Percentiles rank a stretch among this genome's conserved stretches.
These are phyloP conservation scores for Oryza glaberrima DNA, from an alignment of 176 grass and related monocot genomes.

Conservation along the genomic window DNA sequence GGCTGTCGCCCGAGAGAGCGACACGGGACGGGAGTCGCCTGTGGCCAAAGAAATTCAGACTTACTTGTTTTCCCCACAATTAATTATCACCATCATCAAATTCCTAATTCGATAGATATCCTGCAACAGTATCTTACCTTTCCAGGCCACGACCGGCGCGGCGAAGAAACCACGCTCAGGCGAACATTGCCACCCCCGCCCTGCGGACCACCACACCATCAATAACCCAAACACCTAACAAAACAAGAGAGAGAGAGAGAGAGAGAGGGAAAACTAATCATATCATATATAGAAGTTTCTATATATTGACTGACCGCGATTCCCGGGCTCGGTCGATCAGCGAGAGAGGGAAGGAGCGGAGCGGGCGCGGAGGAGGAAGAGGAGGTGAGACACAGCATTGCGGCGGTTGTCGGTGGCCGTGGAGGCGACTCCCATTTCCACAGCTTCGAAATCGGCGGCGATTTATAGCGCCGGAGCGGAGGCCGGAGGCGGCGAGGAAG, in stretches of 20 bases:
- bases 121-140: constrained; percentile 27
- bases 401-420: background rate
- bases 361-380: constrained; percentile 1
- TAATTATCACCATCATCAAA: background rate
- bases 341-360: background rate
- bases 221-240: background rate
- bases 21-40: no score
- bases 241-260: no score
- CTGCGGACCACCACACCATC: background rate
- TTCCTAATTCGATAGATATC: background rate
- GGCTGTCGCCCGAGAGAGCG: no score
- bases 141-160: background rate
- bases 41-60: no score
- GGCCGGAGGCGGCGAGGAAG: background rate
- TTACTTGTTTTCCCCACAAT: background rate
- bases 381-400: constrained; percentile 50
- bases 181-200: constrained; percentile 31
- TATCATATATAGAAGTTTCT: no score
- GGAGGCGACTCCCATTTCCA: constrained; percentile 34
- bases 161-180: background rate
- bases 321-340: constrained; percentile 19
- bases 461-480: constrained; percentile 47
- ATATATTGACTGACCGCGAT: constrained; percentile 23
- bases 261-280: background rate
- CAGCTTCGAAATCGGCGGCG: background rate